Percentiles rank a stretch among this genome's conserved stretches.
Evolutionary conservation across 768 basidiomycete genomes (phyloP).

Genomic region (Boletus tomentosulus): DNA sequence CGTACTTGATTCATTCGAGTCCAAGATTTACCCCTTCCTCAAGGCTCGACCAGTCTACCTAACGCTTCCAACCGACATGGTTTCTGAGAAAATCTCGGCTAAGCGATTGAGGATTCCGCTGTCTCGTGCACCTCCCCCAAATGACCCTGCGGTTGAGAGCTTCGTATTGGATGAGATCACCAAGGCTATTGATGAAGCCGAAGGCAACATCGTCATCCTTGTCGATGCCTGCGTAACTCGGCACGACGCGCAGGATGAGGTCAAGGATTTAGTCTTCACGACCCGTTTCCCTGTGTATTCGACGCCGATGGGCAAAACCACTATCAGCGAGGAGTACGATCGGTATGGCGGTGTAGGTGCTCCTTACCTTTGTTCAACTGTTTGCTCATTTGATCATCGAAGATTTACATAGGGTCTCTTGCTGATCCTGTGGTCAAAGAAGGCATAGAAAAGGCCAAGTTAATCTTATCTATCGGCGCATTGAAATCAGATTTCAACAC

Average conservation of each 20-base stretch:
- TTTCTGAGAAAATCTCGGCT: constrained; percentile 60
- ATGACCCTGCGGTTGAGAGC: constrained; percentile 55
- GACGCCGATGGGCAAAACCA: constrained; percentile 80
- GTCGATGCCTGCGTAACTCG: constrained; percentile 80
- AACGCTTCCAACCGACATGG: constrained; percentile 80
- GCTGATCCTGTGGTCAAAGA: constrained; percentile 63
- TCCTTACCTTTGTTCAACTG: background rate
- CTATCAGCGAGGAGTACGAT: constrained; percentile 62
- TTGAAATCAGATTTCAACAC: constrained; percentile 84
- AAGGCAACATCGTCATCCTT: constrained; percentile 63
- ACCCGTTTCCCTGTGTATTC: constrained; percentile 74
- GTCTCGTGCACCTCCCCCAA: constrained; percentile 43
- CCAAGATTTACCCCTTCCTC: background rate
- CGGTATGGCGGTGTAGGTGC: constrained; percentile 75
- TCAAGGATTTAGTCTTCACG: constrained; percentile 54
- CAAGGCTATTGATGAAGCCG: constrained; percentile 56
- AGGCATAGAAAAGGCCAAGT: constrained; percentile 67
- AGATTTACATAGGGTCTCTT: constrained; percentile 77
- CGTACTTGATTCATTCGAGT: background rate
- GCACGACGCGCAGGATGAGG: constrained; percentile 60
- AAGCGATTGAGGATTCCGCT: constrained; percentile 60
- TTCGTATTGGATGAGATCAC: constrained; percentile 74
- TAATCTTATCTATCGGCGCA: constrained; percentile 69
- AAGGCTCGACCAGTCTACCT: constrained; percentile 87
- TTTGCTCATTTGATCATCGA: background rate